These are phyloP conservation scores for Beauveria sp. DNA, from an alignment of 2,329 filamentous ascomycete species.

Conservation along the genomic window DNA sequence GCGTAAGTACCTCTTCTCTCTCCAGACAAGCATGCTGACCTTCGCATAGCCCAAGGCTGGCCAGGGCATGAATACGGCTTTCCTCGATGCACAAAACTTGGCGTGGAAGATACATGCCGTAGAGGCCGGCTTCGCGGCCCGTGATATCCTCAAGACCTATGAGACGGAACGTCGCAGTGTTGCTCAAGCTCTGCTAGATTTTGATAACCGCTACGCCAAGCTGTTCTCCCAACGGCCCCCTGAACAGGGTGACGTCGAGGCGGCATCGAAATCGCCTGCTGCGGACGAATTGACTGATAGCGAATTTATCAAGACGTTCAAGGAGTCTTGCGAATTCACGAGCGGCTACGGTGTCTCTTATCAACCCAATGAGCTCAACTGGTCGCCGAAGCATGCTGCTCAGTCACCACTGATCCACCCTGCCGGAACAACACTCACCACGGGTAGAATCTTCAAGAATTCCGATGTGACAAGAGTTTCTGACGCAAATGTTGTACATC, in stretches of 20 bases:
- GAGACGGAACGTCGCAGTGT: constrained; percentile 78
- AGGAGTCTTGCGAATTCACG: constrained; percentile 85
- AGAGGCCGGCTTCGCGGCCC: constrained; percentile 70
- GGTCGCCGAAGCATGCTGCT: constrained; percentile 65
- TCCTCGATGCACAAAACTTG: constrained; percentile 76
- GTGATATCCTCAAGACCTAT: constrained; percentile 73
- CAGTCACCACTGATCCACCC: constrained; percentile 64
- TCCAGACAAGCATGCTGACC: constrained; percentile 31
- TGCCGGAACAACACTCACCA: constrained; percentile 54
- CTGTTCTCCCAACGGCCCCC: constrained; percentile 77
- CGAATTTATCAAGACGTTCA: constrained; percentile 83
- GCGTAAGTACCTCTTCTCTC: constrained; percentile 47
- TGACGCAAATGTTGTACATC: constrained; percentile 81
- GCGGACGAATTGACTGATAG: constrained; percentile 42
- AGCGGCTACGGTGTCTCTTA: constrained; percentile 88
- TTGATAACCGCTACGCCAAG: constrained; percentile 84
- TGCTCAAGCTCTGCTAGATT: constrained; percentile 75
- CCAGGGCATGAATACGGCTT: constrained; percentile 75
- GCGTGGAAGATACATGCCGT: constrained; percentile 96
- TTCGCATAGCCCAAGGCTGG: constrained; percentile 60
- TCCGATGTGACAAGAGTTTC: constrained; percentile 78
- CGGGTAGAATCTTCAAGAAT: constrained; percentile 70
- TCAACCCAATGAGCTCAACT: constrained; percentile 75
- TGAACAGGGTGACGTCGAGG: constrained; percentile 63
- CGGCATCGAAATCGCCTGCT: constrained; percentile 41